Evolutionary conservation across 2,329 filamentous ascomycete genomes (phyloP).

Genomic region (Alternaria triticina): DNA sequence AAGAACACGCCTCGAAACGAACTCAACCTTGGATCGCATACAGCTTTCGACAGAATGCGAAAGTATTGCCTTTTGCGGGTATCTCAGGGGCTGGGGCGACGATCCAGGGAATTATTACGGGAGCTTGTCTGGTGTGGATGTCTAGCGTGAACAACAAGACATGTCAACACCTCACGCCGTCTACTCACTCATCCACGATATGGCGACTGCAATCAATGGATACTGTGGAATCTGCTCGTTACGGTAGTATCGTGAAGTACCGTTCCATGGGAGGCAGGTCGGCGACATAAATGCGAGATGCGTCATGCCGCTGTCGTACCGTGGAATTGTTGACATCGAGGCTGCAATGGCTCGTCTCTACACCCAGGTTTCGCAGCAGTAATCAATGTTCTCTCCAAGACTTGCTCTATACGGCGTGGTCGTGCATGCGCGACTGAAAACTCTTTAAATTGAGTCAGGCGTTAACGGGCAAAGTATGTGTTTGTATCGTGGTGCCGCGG

Average conservation of each 20-base stretch:
- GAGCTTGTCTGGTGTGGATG: constrained; percentile 5
- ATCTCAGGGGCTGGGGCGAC: neutral
- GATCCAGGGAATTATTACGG: constrained; percentile 6
- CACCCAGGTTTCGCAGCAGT: constrained; percentile 7
- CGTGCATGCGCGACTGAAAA: neutral
- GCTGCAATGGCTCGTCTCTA: constrained; percentile 3
- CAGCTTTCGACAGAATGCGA: neutral
- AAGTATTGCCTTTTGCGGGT: neutral
- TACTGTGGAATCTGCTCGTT: constrained; percentile 1
- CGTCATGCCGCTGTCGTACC: constrained; percentile 13
- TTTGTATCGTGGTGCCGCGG: constrained; percentile 5
- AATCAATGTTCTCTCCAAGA: neutral
- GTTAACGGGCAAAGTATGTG: neutral
- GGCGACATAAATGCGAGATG: constrained; percentile 1
- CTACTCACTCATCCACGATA: constrained; percentile 6
- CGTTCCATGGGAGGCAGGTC: constrained; percentile 3
- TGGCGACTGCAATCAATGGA: constrained; percentile 3
- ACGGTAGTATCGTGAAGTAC: constrained; percentile 1
- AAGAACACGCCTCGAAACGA: neutral
- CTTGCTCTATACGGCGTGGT: constrained; percentile 1
- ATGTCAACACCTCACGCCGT: constrained; percentile 7
- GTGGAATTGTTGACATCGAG: constrained; percentile 9
- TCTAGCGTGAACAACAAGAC: constrained; percentile 2
- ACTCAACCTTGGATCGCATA: neutral
- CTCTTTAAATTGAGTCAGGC: constrained; percentile 5